Conservation (phyloP, 371 early-diverging fungal species). For the Nematocida sp. region DNA sequence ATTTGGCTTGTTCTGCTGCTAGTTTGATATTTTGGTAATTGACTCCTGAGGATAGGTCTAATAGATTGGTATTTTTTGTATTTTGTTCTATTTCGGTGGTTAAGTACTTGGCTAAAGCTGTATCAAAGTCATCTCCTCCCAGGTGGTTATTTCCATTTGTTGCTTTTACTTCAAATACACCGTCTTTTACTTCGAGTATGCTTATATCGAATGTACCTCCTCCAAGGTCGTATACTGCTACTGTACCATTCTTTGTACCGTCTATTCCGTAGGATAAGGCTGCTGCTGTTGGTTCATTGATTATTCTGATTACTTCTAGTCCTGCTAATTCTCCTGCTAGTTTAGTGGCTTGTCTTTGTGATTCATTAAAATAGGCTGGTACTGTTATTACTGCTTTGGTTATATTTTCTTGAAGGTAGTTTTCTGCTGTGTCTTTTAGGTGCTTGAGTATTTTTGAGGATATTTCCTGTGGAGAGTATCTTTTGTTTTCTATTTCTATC, state of each 20-base stretch:
- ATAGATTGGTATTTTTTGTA: constrained; percentile 63
- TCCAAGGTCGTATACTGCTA: constrained; percentile 97
- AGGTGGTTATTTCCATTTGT: constrained; percentile 77
- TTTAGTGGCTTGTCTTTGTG: constrained; percentile 96
- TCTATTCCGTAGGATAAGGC: constrained; percentile 94
- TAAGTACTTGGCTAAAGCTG: constrained; percentile 59
- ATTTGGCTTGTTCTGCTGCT: constrained; percentile 94
- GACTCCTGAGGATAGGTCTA: constrained; percentile 69
- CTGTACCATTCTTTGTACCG: constrained; percentile 79
- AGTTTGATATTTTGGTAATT: constrained; percentile 85
- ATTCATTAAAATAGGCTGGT: constrained; percentile 86
- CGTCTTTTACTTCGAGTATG: constrained; percentile 86
- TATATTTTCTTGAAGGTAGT: constrained; percentile 69
- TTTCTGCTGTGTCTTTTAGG: constrained; percentile 87
- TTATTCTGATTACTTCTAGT: constrained; percentile 85
- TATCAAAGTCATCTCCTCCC: constrained; percentile 98
- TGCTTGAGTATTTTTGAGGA: constrained; percentile 82
- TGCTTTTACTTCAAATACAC: constrained; percentile 82
- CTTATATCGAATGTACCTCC: constrained; percentile 99
- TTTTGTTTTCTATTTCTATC: constrained; percentile 81
- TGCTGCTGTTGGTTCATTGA: constrained; percentile 97
- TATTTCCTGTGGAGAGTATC: constrained; percentile 85
- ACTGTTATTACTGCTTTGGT: constrained; percentile 85
- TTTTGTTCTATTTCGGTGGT: constrained; percentile 70
- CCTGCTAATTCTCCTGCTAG: constrained; percentile 91